Evolutionary conservation across 2,329 filamentous ascomycete species (phyloP).

Genomic region (Ophiostoma himal-ulmi): DNA sequence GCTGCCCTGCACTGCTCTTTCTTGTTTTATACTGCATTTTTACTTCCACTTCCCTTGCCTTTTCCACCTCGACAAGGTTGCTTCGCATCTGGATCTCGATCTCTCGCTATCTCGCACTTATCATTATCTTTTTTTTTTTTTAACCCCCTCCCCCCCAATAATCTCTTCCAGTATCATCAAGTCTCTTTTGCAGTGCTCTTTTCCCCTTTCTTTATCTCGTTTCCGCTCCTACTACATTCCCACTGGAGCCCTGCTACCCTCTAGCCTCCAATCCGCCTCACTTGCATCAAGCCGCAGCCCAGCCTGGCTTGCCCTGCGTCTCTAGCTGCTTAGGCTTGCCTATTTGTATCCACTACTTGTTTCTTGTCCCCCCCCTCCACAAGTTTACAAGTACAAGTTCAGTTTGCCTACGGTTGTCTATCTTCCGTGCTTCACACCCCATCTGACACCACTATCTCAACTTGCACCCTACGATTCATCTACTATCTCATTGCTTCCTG

Average conservation of each 20-base stretch:
- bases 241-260: background rate
- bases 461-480: slow-evolving; percentile 14
- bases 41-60: background rate
- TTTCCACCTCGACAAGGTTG: background rate
- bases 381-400: background rate
- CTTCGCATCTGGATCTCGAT: slow-evolving; percentile 1
- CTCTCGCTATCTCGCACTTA: slow-evolving; percentile 8
- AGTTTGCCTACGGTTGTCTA: slow-evolving; percentile 14
- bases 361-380: slow-evolving; percentile 12
- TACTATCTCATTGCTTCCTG: background rate
- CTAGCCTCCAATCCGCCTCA: slow-evolving; percentile 17
- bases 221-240: background rate
- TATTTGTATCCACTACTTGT: slow-evolving; percentile 1
- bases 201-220: slow-evolving; percentile 14
- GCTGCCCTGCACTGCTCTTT: background rate
- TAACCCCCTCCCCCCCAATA: background rate
- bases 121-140: background rate
- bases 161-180: background rate
- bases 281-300: slow-evolving; percentile 17
- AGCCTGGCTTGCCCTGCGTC: slow-evolving; percentile 18
- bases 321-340: slow-evolving; percentile 5
- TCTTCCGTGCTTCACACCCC: slow-evolving; percentile 21
- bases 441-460: slow-evolving; percentile 19
- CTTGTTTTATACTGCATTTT: background rate
- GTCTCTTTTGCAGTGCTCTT: background rate